Evolutionary conservation across 1,284 basidiomycete species (phyloP), one percentile per base, ranked within the genome.

Genomic region (Earliella scabrosa): DNA sequence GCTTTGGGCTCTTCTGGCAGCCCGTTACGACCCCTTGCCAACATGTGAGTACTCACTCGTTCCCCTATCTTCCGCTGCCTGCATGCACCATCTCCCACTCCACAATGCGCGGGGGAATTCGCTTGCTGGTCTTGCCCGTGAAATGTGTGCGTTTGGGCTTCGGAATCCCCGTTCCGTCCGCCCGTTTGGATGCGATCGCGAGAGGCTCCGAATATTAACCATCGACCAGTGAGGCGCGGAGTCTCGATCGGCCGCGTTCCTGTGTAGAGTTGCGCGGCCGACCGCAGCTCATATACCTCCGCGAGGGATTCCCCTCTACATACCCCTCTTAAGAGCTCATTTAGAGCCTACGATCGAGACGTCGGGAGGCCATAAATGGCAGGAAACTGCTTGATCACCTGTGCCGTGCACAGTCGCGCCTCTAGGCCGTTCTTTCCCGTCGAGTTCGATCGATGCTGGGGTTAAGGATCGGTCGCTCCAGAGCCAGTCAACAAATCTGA

Each of bases 11-110:
- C 35, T 78, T 96, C 56, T 87, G 88, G 75, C 85, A 93, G 60
- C 95, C 95, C 1, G 79, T 96, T 54, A 98, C 96, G 8, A 93
- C 95, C 1, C 92, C 92, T 3, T 98, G 96, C 71, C 95, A 97
- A 70, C 95, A 98, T 75, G 92, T 92, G 69, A 71, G 90, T 72
- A 20, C 21, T 47, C n/a, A n/a, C 40, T 27, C 29, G 34, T 31
- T 55, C 51, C 47, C 23, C 43, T 8, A 3, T 8, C 29, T n/a
- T 38, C 32, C 52, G 52, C 34, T 45, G 39, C 34, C 13, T 54
- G 14, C 39, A 16, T 44, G 35, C 13, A 36, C 47, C 47, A n/a
- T 31, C 21, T 4, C 43, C 26, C 14, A 4, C n/a, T 16, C n/a
- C n/a, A n/a, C n/a, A n/a, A n/a, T n/a, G n/a, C n/a, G n/a, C n/a